Evolutionary conservation across 2,329 filamentous ascomycete species (phyloP), one percentile per base, ranked within the genome.

Genomic region (Verticillium nubilum): DNA sequence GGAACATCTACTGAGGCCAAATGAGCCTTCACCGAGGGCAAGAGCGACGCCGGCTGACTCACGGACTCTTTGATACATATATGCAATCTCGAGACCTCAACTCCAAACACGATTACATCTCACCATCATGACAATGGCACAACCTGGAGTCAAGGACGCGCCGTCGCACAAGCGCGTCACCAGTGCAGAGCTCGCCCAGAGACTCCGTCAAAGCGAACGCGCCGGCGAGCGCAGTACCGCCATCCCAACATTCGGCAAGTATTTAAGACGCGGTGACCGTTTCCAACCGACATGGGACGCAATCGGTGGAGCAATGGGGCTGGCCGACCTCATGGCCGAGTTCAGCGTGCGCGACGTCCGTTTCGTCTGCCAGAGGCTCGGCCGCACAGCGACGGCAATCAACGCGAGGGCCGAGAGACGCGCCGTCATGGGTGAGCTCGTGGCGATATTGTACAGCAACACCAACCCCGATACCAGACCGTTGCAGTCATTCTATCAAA

Each of bases 291-390:
- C 52, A 33, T 69, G 68, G 68, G 60, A 65, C 17, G 64, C 66
- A 52, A 25, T 63, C 2, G 68, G 64, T 17, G 62, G 64, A 2
- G 68, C 68, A 4, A 2, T 56, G 23, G 68, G 67, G 1, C 57
- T 69, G 6, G 63, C 61, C 29, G 31, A 13, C 3, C 33, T 68
- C 26, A 68, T 69, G 67, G 59, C 61, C 25, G 61, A 65, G n/a
- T 66, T 69, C 52, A 69, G 68, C 58, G 60, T 69, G 17, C 52
- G 52, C 25, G 67, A 68, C 25, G 60, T 70, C 0, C 58, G 60
- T 4, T 2, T 26, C 5, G 19, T 68, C 3, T 70, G 66, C 29
- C 62, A 56, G 5, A 31, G 29, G 15, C 61, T 70, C 3, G 67
- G 67, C 7, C 33, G 57, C 3, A 69, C 67, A 2, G 57, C 66